Evolutionary conservation across 2,329 filamentous ascomycete species (phyloP).

Genomic region (Huntiella savannae): DNA sequence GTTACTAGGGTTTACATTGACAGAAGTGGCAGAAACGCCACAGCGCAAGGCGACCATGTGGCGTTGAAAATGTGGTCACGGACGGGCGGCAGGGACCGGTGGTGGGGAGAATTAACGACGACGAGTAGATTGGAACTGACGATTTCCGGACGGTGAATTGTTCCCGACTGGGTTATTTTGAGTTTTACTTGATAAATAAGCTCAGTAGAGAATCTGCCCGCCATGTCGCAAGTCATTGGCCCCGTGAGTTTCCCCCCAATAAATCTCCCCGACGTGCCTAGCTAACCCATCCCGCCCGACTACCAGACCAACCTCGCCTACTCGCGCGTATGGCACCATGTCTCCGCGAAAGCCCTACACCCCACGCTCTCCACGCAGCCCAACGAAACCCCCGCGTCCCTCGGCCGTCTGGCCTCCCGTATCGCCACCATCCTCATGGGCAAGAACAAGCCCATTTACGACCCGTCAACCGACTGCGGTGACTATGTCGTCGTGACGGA

Average conservation of each 20-base stretch:
- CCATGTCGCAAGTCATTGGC: conserved; percentile 65
- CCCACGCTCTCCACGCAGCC: conserved; percentile 37
- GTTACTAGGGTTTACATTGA: conserved; percentile 6
- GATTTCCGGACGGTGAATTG: background rate
- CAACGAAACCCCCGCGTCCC: conserved; percentile 49
- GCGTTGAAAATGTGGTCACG: background rate
- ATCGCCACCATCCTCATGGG: conserved; percentile 86
- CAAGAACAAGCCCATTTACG: conserved; percentile 96
- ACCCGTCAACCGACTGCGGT: conserved; percentile 94
- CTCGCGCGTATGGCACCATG: conserved; percentile 81
- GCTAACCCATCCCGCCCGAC: conserved; percentile 7
- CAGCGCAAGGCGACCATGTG: conserved; percentile 3
- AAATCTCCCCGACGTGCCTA: too few species aligned
- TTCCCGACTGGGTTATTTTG: background rate
- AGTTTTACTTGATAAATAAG: too few species aligned
- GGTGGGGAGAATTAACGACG: background rate
- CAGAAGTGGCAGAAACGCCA: conserved; percentile 8
- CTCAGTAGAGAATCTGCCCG: conserved; percentile 12
- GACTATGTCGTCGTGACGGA: conserved; percentile 94
- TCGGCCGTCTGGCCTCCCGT: conserved; percentile 72
- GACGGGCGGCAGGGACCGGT: background rate
- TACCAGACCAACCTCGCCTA: conserved; percentile 82
- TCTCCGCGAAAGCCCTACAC: conserved; percentile 52
- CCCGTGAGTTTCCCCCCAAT: conserved; percentile 31
- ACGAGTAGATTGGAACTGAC: background rate